Percentiles rank a stretch among this genome's conserved stretches.
Conservation (phyloP, 495 filamentous ascomycete genomes). For the Neurospora sp. region DNA sequence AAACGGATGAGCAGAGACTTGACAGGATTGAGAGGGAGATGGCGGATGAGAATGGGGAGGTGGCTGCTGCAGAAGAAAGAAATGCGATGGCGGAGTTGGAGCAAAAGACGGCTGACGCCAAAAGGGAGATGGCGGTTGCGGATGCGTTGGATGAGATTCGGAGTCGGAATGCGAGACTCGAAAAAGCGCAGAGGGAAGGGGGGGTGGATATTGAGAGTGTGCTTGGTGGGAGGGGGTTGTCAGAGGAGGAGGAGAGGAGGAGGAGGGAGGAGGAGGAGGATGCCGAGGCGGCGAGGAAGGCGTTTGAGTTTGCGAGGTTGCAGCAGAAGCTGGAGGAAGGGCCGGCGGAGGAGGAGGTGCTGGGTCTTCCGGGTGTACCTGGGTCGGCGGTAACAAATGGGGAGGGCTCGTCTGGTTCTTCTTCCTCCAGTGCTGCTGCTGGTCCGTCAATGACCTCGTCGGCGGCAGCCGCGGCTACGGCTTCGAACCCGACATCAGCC, state of each 20-base stretch:
- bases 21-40: slow-evolving; percentile 73
- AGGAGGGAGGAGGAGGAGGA: slow-evolving; percentile 67
- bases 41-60: slow-evolving; percentile 38
- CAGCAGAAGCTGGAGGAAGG: slow-evolving; percentile 38
- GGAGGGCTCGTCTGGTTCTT: background rate
- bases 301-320: slow-evolving; percentile 52
- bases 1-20: slow-evolving; percentile 82
- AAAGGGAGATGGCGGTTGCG: slow-evolving; percentile 92
- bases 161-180: slow-evolving; percentile 77
- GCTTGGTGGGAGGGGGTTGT: slow-evolving; percentile 16
- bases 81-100: slow-evolving; percentile 87
- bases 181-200: slow-evolving; percentile 54
- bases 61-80: slow-evolving; percentile 45
- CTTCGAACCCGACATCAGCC: slow-evolving; percentile 18
- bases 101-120: slow-evolving; percentile 80
- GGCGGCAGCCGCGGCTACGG: slow-evolving; percentile 11
- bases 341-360: slow-evolving; percentile 32
- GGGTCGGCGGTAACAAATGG: slow-evolving; percentile 10
- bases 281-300: slow-evolving; percentile 70
- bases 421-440: background rate
- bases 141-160: slow-evolving; percentile 95
- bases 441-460: slow-evolving; percentile 16
- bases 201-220: slow-evolving; percentile 38
- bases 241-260: slow-evolving; percentile 44
- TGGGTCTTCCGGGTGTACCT: background rate